Evolutionary conservation across 2,329 filamentous ascomycete genomes (phyloP).

Genomic region (Neofusicoccum cordaticola): DNA sequence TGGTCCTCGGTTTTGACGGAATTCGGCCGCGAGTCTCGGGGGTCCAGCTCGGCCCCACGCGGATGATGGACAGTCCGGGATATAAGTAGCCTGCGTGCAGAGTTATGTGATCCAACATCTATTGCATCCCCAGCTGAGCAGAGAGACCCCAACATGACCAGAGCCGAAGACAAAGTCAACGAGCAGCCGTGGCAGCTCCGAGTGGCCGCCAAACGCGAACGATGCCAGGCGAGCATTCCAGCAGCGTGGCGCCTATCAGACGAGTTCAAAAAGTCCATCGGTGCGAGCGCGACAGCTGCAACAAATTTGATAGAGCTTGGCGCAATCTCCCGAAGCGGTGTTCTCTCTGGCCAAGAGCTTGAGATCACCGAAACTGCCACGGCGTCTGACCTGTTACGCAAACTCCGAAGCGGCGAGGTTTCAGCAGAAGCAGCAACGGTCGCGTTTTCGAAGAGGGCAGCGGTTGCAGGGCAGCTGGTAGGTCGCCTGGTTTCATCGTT

Average conservation of each 20-base stretch:
- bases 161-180: neutral
- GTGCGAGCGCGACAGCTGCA: neutral
- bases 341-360: constrained; percentile 32
- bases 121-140: neutral
- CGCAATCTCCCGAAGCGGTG: constrained; percentile 21
- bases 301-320: neutral
- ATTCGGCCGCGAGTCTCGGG: neutral
- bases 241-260: constrained; percentile 28
- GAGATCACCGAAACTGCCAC: constrained; percentile 35
- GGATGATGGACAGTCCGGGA: neutral
- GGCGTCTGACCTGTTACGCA: constrained; percentile 30
- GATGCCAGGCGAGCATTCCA: constrained; percentile 18
- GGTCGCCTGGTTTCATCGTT: neutral
- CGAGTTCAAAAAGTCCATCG: constrained; percentile 17
- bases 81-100: neutral
- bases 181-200: constrained; percentile 7
- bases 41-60: neutral
- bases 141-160: neutral
- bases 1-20: neutral
- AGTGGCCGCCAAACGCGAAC: neutral
- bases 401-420: constrained; percentile 25
- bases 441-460: constrained; percentile 54
- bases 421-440: constrained; percentile 44
- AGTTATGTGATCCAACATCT: neutral
- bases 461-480: constrained; percentile 56